Base-by-base conservation (phyloP, 495 filamentous ascomycete genomes). In the Tuber microsphaerosporum region DNA sequence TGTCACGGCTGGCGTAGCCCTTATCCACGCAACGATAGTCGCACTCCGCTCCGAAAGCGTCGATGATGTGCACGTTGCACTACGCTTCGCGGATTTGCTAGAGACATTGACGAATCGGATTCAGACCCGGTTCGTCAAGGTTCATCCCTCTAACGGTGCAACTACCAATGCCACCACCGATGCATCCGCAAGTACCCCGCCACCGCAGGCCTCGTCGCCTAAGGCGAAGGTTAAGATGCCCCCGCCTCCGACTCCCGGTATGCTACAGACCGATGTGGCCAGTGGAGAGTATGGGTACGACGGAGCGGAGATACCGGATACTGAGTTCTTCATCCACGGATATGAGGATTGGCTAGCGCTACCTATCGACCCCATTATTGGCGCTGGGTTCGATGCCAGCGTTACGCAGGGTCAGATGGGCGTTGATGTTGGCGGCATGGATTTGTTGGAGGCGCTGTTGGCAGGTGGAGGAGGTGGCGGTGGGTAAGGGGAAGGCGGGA, bases 51-150 rank as follows among this genome's bases (percentile, higher is more conserved):
- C 89, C 74, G 94, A 90, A 72, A 92, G 96, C 1, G 94, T 97
- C 9, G 95, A 99, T 82, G 95, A 98, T 80, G 92, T 99, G 31
- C 95, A 99, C 84, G 87, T 99, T n/a, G 94, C 91, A 44, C 93
- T 94, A 72, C 90, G 93, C 19, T 97, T 97, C 79, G 93, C 94
- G n/a, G 93, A 97, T 76, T 88, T 97, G 71, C 88, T 97, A 2
- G 92, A 96, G 82, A 90, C 90, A 12, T 84, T 96, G 70, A 94
- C 92, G 4, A 89, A 89, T 41, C 89, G 91, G 68, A 87, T 95
- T 72, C 88, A 91, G 34, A 90, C 89, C 72, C 88, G 92, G 20
- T 94, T 94, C 82, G 89, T 94, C 70, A 76, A 73, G 9, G 78
- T 82, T 71, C 65, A 72, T 5, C 79, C 71, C 8, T 65, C 74